Base-by-base conservation (phyloP, 192 early-diverging fungal genomes). In the Oehlia diaphana region DNA sequence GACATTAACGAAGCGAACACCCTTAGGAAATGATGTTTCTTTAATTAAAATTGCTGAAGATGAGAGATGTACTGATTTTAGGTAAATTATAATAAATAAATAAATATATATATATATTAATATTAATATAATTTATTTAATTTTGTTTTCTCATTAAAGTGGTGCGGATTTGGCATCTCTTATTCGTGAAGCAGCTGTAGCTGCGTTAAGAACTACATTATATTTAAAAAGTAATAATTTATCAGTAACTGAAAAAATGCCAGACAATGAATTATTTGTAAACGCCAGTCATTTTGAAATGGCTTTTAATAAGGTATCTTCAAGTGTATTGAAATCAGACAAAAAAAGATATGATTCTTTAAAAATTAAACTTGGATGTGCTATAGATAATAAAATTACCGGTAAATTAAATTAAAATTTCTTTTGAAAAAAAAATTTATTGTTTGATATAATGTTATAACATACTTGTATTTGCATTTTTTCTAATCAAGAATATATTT, bases 241-340 rank as follows among this genome's bases (percentile, higher is more conserved):
- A 49, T 79, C 79, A 44, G 58, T 63, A 13, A 58, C 33, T 37
- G 16, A 77, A n/a, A 33, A 14, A 33, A 23, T n/a, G 23, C 62
- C 28, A 19, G 70, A 81, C 26, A 71, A 83, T 44, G 82, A 84
- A 12, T 86, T 93, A 37, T 88, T 82, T 39, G 91, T 95, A 14
- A 86, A 83, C 26, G 77, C 66, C 78, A 58, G 70, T 21, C 88
- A 99, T 77, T 99, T 99, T 85, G 86, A 91, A 67, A 83, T 79
- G n/a, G 96, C 97, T 0, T 94, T 97, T 76, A 78, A 80, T 26
- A 94, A 94, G 76, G 92, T 95, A 7, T 78, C 92, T 19, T 93
- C 95, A 6, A 95, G 94, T 61, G 97, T 99, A 0, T 92, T 89
- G 13, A 88, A 89, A 26, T 72, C 82, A 53, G 87, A 88, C 65